Evolutionary conservation across 2,329 filamentous ascomycete species (phyloP), one percentile per base, ranked within the genome.

Genomic region (Thermothelomyces thermophilus): DNA sequence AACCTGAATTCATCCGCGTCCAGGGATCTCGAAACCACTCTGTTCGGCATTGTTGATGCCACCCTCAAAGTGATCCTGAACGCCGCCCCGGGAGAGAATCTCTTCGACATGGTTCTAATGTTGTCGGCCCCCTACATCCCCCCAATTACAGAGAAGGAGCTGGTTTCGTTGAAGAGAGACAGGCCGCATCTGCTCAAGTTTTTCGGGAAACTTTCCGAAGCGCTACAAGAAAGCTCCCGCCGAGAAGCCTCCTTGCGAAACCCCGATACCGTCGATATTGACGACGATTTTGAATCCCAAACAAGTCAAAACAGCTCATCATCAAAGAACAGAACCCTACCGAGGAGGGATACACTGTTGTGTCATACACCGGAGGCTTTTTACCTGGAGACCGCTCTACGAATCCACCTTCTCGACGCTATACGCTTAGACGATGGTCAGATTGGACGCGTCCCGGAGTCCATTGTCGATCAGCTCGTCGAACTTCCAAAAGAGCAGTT

Each of bases 231-330:
- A 14, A 65, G 63, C 41, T 53, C 61, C 8, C 46, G 55, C 5
- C 64, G 64, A 22, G 67, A 68, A 42, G 62, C 62, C 0, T 65
- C 64, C 1, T 56, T 58, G 8, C 60, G 70, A 3, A 67, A 72
- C 9, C 56, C 68, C 2, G 80, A 84, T 56, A 62, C 73, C 5
- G 84, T 87, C 81, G 83, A 87, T 48, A 60, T 89, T 5, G 85
- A 89, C 58, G 73, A 75, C 30, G 77, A 78, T 2, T 82, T 84
- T 48, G 77, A 80, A 35, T 81, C 80, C 0, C 80, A 84, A 56
- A 70, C 70, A 46, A 82, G 75, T 54, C 72, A 71, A 20, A 68
- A 63, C 22, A 72, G 69, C 42, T 62, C 65, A 14, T 53, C 62
- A 1, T 63, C 69, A 26, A 69, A 66, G 28, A 51, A 56, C 1